phyloP scores from a whole-genome alignment of 1,139 yeast species.

The Scheffersomyces stambukii region DNA sequence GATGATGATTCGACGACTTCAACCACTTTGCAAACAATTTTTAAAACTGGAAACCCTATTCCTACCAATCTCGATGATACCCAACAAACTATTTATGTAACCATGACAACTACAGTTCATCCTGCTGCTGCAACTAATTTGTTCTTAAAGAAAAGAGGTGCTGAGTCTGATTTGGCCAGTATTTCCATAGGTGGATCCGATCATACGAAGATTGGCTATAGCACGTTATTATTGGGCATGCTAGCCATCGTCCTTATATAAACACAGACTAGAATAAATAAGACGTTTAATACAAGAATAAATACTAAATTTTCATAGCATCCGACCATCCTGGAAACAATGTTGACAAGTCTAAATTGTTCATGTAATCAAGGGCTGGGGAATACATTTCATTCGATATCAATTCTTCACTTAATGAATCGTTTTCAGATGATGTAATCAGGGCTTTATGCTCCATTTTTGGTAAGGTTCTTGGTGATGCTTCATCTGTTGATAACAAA shows the following conservation, averaged over 20 bases:
- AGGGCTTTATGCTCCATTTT: too few species aligned
- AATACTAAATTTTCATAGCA: constrained; percentile 10
- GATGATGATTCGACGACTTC: constrained; percentile 3
- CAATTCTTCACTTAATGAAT: too few species aligned
- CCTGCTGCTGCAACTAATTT: constrained; percentile 3
- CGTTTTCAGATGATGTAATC: too few species aligned
- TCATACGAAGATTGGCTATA: too few species aligned
- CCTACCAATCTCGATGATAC: too few species aligned
- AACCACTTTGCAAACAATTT: constrained; percentile 5
- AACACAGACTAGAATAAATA: background rate
- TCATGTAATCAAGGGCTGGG: constrained; percentile 18
- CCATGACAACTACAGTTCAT: constrained; percentile 9
- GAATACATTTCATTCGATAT: constrained; percentile 9
- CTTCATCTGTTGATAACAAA: constrained; percentile 12
- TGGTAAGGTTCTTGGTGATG: background rate
- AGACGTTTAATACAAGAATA: constrained; percentile 4
- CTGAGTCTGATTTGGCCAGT: constrained; percentile 1
- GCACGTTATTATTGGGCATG: too few species aligned
- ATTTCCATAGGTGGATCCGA: background rate
- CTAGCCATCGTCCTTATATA: background rate
- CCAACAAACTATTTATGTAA: constrained; percentile 7
- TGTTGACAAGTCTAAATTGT: constrained; percentile 17
- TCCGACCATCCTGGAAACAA: constrained; percentile 21
- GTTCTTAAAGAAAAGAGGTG: constrained; percentile 8
- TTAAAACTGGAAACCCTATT: constrained; percentile 4